Conservation (phyloP, 257 asterid genomes). For the Ajuga chamaepitys region DNA sequence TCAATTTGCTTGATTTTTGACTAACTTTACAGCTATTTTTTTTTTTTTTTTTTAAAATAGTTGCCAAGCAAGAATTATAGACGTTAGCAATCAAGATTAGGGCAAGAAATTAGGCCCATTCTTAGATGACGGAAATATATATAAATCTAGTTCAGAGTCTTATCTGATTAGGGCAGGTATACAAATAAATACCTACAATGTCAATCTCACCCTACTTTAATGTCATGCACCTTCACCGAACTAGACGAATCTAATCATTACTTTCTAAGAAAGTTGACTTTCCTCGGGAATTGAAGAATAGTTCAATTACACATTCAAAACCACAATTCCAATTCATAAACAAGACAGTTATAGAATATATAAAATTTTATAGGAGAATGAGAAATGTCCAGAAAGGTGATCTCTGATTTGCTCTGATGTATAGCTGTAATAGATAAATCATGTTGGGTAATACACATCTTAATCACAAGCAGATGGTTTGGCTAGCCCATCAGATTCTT, state of each 20-base stretch:
- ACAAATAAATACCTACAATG: not conserved
- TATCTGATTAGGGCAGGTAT: not conserved
- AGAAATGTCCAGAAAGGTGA: not conserved
- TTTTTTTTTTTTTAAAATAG: not conserved
- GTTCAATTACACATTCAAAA: not conserved
- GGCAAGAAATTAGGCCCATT: too few species aligned
- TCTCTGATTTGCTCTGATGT: not conserved
- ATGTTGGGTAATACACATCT: not conserved
- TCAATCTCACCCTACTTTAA: not conserved
- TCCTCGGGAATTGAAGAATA: not conserved
- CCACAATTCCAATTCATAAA: not conserved
- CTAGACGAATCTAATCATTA: not conserved
- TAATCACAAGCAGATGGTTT: not conserved
- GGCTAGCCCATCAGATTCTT: not conserved
- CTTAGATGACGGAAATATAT: not conserved
- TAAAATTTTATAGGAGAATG: not conserved
- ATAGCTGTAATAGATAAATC: not conserved
- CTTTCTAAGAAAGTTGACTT: not conserved
- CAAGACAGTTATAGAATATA: not conserved
- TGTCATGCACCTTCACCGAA: not conserved
- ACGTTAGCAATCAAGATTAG: not conserved
- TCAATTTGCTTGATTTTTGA: not conserved
- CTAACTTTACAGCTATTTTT: not conserved
- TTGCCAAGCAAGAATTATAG: constrained; percentile 1
- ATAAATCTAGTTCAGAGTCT: not conserved